Percentiles rank a stretch among this genome's conserved stretches.
Conservation (phyloP, 1,139 yeast genomes). For the Nadsonia starkeyi-henricii region DNA sequence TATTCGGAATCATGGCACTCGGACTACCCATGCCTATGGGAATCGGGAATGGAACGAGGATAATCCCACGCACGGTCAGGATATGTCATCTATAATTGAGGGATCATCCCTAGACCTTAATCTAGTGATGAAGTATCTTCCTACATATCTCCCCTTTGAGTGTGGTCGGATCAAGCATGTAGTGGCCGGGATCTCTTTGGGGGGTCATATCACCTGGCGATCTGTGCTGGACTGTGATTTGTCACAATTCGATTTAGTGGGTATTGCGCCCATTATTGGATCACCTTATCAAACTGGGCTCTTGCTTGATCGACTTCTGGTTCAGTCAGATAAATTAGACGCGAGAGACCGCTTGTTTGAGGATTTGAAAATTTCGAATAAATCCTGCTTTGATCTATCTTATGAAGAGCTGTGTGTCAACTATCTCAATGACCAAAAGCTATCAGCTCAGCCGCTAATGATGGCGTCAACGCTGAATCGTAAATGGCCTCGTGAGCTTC, state of each 20-base stretch:
- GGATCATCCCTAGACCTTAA: conserved; percentile 38
- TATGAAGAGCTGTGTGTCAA: not conserved
- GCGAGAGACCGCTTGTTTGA: not conserved
- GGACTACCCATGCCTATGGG: conserved; percentile 26
- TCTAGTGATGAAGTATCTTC: conserved; percentile 35
- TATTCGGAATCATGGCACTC: conserved; percentile 44
- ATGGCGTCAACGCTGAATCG: not conserved
- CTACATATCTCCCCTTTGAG: conserved; percentile 27
- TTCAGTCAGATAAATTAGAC: not conserved
- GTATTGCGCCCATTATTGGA: conserved; percentile 37
- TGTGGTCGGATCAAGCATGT: conserved; percentile 24
- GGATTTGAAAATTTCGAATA: not conserved
- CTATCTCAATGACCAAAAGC: not conserved
- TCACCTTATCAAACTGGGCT: conserved; percentile 22
- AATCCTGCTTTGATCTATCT: not conserved
- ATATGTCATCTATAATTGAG: conserved; percentile 38
- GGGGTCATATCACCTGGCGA: conserved; percentile 45
- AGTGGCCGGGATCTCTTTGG: conserved; percentile 43
- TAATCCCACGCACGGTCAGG: conserved; percentile 37
- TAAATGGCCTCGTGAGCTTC: not conserved
- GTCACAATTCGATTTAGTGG: conserved; percentile 29
- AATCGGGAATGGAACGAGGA: conserved; percentile 36
- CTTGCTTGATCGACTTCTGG: not conserved
- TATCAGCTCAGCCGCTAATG: not conserved
- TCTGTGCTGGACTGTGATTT: conserved; percentile 16